Base-by-base conservation (phyloP, 2,329 filamentous ascomycete genomes). In the Raffaelea deltoideospora region DNA sequence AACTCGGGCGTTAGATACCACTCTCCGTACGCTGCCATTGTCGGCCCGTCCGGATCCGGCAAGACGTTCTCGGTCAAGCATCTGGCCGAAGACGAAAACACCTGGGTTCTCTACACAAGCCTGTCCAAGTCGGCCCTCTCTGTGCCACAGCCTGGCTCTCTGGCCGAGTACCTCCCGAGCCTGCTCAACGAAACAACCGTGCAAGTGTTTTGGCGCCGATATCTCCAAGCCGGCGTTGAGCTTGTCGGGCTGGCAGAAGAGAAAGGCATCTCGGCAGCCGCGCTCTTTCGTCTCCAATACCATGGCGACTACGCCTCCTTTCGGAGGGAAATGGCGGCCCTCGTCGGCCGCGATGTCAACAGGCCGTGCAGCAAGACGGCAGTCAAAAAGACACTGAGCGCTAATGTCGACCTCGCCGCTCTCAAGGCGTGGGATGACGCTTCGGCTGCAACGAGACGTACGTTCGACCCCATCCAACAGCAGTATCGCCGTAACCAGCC, bases 21-120 rank as follows among this genome's bases (percentile, higher is more conserved):
- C 11, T 37, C 35, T 4, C 35, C 35, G 2, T 37, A 32, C 29
- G 20, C 35, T 3, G 5, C 35, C 21, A 32, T 37, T 14, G 22
- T 37, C 11, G 30, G 35, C 5, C 35, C 35, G 17, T 37, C 35
- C 3, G 35, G 35, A 1, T 37, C 35, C 8, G 35, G 35, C 2
- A 37, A 37, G 14, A 32, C 35, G 3, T 37, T 32, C 18, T 37
- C 35, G 3, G 35, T 37, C 3, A 37, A 37, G 29, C 35, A 37
- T 17, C 31, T 31, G 29, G 29, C 29, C 15, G 29, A 31, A 13
- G 8, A 20, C 15, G 29, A 31, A 13, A 9, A 13, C 15, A 17
- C 20, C 29, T 20, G 29, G 29, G 29, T 31, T 5, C 7, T 31
- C 20, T 21, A 31, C 20, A 31, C 29, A 4, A 31, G 29, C 13